phyloP scores from a whole-genome alignment of 73 alveolate genomes.

The Paramecium pentaurelia region DNA sequence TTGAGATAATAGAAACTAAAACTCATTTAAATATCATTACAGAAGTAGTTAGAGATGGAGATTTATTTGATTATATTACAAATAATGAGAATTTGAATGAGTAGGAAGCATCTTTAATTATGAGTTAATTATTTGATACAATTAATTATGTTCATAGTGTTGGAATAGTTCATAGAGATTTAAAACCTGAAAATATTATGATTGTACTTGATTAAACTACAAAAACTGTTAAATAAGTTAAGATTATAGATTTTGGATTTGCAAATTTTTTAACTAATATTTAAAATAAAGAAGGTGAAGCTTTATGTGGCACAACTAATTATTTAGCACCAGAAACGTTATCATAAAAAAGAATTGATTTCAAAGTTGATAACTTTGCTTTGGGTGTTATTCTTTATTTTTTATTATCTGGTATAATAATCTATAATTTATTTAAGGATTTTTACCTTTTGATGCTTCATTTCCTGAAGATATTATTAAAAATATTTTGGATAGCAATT shows the following conservation, averaged over 20 bases:
- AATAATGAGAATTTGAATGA: slow-evolving; percentile 61
- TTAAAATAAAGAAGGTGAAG: slow-evolving; percentile 62
- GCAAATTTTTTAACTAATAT: slow-evolving; percentile 41
- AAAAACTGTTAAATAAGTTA: slow-evolving; percentile 54
- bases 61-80: slow-evolving; percentile 69
- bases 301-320: slow-evolving; percentile 90
- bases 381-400: slow-evolving; percentile 43
- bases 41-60: slow-evolving; percentile 71
- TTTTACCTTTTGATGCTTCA: not conserved
- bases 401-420: slow-evolving; percentile 19
- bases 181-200: slow-evolving; percentile 88
- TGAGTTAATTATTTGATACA: slow-evolving; percentile 62
- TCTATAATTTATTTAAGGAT: not conserved
- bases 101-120: slow-evolving; percentile 70
- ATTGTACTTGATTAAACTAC: slow-evolving; percentile 63
- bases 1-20: slow-evolving; percentile 61
- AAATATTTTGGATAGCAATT: not conserved
- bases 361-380: slow-evolving; percentile 27
- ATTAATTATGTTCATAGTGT: slow-evolving; percentile 73
- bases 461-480: not conserved
- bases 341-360: slow-evolving; percentile 69
- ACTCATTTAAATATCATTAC: slow-evolving; percentile 62
- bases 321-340: slow-evolving; percentile 93
- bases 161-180: slow-evolving; percentile 95
- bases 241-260: slow-evolving; percentile 79